phyloP scores from a whole-genome alignment of 2,329 filamentous ascomycete genomes.

The Plectosphaerella plurivora region DNA sequence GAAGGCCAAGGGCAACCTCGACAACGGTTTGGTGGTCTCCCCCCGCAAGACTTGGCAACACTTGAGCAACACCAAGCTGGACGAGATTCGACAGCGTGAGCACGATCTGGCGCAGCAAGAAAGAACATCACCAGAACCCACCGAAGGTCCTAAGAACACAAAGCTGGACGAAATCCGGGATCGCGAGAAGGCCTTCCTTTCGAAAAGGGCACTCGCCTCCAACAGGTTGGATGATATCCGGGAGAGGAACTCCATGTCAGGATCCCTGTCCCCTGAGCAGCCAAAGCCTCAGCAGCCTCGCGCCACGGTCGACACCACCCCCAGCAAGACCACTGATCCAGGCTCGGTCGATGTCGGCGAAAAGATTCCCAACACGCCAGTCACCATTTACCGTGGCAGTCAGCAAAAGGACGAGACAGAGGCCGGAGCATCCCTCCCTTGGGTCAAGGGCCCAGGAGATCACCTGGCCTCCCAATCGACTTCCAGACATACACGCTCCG shows the following conservation, averaged over 20 bases:
- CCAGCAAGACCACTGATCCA: not conserved
- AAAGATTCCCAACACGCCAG: slow-evolving; percentile 31
- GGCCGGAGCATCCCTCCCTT: slow-evolving; percentile 6
- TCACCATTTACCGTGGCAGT: slow-evolving; percentile 29
- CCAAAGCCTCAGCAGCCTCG: not conserved
- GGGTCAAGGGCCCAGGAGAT: slow-evolving; percentile 1
- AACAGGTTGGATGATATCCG: slow-evolving; percentile 49
- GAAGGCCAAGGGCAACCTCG: too few relatives aligned
- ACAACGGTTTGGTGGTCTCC: too few relatives aligned
- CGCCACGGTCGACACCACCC: too few relatives aligned
- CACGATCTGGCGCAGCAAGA: slow-evolving; percentile 21
- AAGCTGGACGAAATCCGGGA: slow-evolving; percentile 45
- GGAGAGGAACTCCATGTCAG: slow-evolving; percentile 41
- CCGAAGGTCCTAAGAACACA: slow-evolving; percentile 26
- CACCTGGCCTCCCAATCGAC: not conserved
- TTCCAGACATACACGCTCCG: slow-evolving; percentile 21
- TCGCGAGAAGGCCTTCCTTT: slow-evolving; percentile 37
- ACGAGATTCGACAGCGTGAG: slow-evolving; percentile 39
- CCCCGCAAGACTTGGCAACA: too few relatives aligned
- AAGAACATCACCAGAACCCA: not conserved
- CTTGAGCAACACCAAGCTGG: slow-evolving; percentile 36
- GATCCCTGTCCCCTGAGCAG: slow-evolving; percentile 36
- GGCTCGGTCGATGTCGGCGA: slow-evolving; percentile 20
- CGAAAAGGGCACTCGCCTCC: slow-evolving; percentile 42
- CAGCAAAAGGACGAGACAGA: not conserved